These are phyloP conservation scores for Parmales sp. DNA, from an alignment of 108 stramenopile species.

Conservation along the genomic window DNA sequence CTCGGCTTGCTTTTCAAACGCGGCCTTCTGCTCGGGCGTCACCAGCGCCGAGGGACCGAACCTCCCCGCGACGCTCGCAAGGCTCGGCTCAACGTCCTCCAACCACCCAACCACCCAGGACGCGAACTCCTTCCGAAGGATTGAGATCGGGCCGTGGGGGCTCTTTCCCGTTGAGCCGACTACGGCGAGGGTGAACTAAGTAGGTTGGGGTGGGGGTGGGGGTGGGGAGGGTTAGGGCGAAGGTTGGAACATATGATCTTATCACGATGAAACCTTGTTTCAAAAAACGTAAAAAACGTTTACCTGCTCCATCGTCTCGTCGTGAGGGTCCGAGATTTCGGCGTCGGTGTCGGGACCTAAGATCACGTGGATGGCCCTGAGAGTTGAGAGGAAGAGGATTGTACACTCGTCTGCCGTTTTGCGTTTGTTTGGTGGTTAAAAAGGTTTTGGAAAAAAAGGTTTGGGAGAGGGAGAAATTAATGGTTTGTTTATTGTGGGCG, in stretches of 20 bases:
- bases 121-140: neutral
- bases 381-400: neutral
- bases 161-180: neutral
- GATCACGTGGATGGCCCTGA: neutral
- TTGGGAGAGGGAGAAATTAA: neutral
- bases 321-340: neutral
- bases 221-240: too few species aligned
- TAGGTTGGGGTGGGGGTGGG: too few species aligned
- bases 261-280: too few species aligned
- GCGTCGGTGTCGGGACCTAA: neutral
- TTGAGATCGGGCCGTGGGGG: neutral
- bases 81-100: neutral
- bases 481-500: neutral
- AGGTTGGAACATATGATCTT: too few species aligned
- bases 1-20: neutral
- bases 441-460: neutral
- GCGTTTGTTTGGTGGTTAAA: neutral
- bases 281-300: neutral
- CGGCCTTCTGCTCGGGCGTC: neutral
- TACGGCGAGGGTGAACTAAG: slow-evolving; percentile 6
- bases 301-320: slow-evolving; percentile 12
- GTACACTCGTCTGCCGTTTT: neutral
- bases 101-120: neutral
- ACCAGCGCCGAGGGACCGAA: neutral
- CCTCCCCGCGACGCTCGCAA: neutral